phyloP scores from a whole-genome alignment of 495 filamentous ascomycete species.

The Evernia prunastri region DNA sequence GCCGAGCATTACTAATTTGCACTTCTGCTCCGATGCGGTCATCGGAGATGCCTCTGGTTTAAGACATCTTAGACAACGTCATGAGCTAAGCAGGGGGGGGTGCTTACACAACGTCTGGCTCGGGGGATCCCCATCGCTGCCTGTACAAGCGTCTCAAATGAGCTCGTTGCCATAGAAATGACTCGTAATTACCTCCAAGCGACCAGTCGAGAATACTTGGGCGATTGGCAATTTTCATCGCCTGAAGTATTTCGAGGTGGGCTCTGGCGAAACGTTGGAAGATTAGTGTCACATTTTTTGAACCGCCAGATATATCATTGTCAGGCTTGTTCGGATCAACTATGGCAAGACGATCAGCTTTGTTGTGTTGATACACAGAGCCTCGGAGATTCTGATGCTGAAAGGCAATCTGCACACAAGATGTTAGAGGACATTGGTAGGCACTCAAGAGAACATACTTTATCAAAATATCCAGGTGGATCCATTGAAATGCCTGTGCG shows the following conservation, averaged over 20 bases:
- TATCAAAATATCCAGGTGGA: slow-evolving; percentile 62
- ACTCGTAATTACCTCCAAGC: slow-evolving; percentile 65
- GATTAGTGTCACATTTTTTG: slow-evolving; percentile 56
- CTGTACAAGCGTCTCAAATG: slow-evolving; percentile 44
- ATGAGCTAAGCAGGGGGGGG: background rate
- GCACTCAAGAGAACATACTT: slow-evolving; percentile 48
- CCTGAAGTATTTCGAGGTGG: slow-evolving; percentile 45
- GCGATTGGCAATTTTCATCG: slow-evolving; percentile 44
- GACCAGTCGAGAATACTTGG: slow-evolving; percentile 58
- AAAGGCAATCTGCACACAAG: background rate
- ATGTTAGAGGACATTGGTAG: background rate
- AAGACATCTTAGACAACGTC: slow-evolving; percentile 17
- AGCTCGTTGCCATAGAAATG: slow-evolving; percentile 57
- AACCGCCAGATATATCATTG: slow-evolving; percentile 85
- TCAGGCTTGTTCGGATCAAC: slow-evolving; percentile 77
- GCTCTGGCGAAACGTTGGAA: slow-evolving; percentile 58
- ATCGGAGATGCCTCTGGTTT: slow-evolving; percentile 9
- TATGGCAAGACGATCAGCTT: slow-evolving; percentile 58
- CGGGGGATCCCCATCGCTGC: slow-evolving; percentile 19
- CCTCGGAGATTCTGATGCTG: slow-evolving; percentile 11
- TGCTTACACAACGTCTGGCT: slow-evolving; percentile 8
- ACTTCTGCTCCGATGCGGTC: background rate
- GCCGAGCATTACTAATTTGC: background rate
- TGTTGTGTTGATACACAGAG: slow-evolving; percentile 41
- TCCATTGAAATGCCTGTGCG: slow-evolving; percentile 65